Evolutionary conservation across 2,329 filamentous ascomycete species (phyloP), one percentile per base, ranked within the genome.

Genomic region (Diplodia scrobiculata): DNA sequence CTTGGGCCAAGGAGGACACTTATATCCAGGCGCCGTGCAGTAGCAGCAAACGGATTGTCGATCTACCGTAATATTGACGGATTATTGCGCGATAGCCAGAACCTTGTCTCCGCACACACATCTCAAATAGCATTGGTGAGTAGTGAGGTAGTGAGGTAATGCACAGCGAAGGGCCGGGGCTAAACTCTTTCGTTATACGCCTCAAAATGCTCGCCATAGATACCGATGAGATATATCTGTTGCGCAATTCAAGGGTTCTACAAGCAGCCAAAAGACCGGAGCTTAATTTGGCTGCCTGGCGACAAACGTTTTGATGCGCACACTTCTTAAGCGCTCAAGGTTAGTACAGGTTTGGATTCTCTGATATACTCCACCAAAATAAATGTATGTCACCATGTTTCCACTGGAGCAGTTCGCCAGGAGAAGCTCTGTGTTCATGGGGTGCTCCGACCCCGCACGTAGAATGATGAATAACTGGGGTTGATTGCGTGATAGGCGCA

Each of bases 401-500:
- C 13, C n/a, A 19, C 41, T 45, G n/a, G 11, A 2, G 9, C 13
- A 19, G n/a, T 10, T 17, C 17, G 17, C 3, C 3, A 45, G 17
- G n/a, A 17, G 2, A 17, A 17, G 38, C 17, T 14, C 9, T 45
- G 41, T 19, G 41, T 45, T 9, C 41, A 19, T 13, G 29, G 19
- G 25, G 7, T 19, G 58, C 10, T 17, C 34, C 13, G 17, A 62
- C 41, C 58, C 58, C 58, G 58, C 58, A 62, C 32, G 3, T 9
- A 13, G 21, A 25, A 62, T 62, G 45, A 47, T 25, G 29, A 62
- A 62, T 62, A 36, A 25, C 14, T 17, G 17, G 3, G 17, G 45
- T 25, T 50, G 29, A 62, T 62, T 62, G 45, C 58, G 58, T 62
- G 41, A 62, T 62, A 47, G 10, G 7, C 14, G 50, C 7, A 27